These are phyloP conservation scores for Aquilaria agallochum DNA, from an alignment of 441 rosid genomes.

Conservation along the genomic window DNA sequence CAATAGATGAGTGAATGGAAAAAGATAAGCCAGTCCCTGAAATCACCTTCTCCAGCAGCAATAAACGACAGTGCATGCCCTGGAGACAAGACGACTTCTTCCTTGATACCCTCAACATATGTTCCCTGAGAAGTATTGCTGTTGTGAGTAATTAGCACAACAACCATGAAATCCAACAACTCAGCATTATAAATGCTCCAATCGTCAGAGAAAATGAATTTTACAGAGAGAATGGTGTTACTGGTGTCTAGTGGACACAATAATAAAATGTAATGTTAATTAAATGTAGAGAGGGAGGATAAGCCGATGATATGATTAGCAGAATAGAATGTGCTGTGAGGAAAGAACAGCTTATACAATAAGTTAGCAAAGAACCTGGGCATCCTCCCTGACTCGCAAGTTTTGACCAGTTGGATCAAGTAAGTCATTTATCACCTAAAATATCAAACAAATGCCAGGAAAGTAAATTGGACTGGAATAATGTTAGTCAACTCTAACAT, in stretches of 20 bases:
- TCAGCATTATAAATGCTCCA: not conserved
- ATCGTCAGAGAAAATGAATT: not conserved
- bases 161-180: not conserved
- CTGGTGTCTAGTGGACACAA: too few relatives aligned
- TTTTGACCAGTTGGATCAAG: conserved; percentile 99
- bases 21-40: conserved; percentile 4
- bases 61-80: conserved; percentile 98
- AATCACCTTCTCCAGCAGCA: conserved; percentile 99
- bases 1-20: not conserved
- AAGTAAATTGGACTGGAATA: conserved; percentile 12
- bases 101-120: conserved; percentile 98
- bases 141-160: conserved; percentile 6
- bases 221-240: too few relatives aligned
- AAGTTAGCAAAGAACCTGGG: conserved; percentile 54
- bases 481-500: not conserved
- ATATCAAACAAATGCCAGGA: conserved; percentile 20
- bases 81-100: conserved; percentile 98
- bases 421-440: conserved; percentile 95
- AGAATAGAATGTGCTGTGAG: not conserved
- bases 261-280: not conserved
- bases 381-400: conserved; percentile 97
- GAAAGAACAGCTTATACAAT: conserved; percentile 1
- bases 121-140: conserved; percentile 62
- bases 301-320: too few relatives aligned
- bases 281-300: not conserved